Base-by-base conservation (phyloP, 179 eudicot genomes). In the Vitellaria paradoxa region DNA sequence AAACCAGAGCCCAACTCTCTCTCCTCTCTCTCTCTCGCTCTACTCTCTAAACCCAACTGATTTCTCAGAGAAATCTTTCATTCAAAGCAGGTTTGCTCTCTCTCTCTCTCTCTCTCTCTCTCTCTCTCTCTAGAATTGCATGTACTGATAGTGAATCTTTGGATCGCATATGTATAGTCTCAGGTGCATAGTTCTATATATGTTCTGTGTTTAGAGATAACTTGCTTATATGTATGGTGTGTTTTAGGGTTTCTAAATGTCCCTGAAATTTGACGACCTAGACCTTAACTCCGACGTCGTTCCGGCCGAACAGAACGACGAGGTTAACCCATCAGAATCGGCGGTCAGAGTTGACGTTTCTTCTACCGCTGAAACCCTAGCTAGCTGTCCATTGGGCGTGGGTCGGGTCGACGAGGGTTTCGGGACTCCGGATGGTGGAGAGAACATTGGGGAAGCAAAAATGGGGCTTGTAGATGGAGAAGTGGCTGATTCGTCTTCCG, bases 241-340 rank as follows among this genome's bases (percentile, higher is more conserved):
- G 67, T 80, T 21, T 56, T 82, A 82, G 81, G 81, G 84, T 68
- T 78, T 59, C 60, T 21, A 47, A 64, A 73, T 67, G 78, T 64
- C 73, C 40, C 52, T 8, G 53, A 67, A 23, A 57, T 42, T 24
- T 4, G 81, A 55, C 66, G 65, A 67, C 20, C n/a, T 59, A 49
- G 74, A 80, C 78, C 72, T 80, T 14, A 75, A 80, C 59, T 49
- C 75, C 42, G 82, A 65, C 64, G 56, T 49, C 68, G 68, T 14
- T 61, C 53, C 56, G 56, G 14, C 15, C 56, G 56, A 52, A 55
- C 71, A 47, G 52, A 37, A 30, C 57, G 45, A 70, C 63, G 77
- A 46, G 63, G 77, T 71, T 37, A 55, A 64, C 69, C 47, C 17
- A 2, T 18, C 81, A 4, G 69, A 71, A 50, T 49, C 50, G 26